Conservation (phyloP, 345 rosid species). For the Eucalyptus grandis region DNA sequence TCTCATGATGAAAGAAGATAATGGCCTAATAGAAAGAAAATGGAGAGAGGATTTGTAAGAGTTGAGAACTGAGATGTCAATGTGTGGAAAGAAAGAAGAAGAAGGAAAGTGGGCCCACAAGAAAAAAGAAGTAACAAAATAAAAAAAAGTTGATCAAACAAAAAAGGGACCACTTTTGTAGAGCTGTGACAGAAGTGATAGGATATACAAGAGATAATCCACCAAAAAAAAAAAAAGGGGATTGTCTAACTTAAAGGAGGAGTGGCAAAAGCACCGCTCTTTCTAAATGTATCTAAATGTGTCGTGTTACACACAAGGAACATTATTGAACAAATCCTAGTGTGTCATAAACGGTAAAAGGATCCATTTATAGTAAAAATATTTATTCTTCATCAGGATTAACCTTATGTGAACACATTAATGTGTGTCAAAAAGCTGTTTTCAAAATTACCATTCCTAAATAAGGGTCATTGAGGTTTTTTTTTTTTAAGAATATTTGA, state of each 20-base stretch:
- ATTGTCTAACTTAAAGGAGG: neutral
- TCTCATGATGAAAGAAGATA: neutral
- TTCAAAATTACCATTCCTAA: too few species aligned
- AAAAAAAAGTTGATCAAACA: neutral
- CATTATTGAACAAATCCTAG: too few species aligned
- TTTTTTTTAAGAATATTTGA: too few species aligned
- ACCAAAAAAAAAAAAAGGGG: too few species aligned
- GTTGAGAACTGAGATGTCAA: neutral
- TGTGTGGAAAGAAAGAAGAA: neutral
- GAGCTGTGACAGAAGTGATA: fast-evolving
- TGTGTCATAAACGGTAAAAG: too few species aligned
- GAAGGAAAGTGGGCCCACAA: neutral
- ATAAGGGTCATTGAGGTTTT: too few species aligned
- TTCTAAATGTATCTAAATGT: too few species aligned
- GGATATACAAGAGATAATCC: neutral
- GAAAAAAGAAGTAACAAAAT: neutral
- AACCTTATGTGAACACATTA: too few species aligned
- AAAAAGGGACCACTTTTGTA: neutral
- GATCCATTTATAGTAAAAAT: too few species aligned
- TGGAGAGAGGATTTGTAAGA: too few species aligned
- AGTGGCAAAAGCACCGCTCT: neutral
- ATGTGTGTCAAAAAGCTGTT: too few species aligned
- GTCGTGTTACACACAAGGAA: neutral
- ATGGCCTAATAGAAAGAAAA: neutral
- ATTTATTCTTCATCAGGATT: too few species aligned